These are phyloP conservation scores for Microsporum canis DNA, from an alignment of 2,329 filamentous ascomycete genomes.

Conservation along the genomic window DNA sequence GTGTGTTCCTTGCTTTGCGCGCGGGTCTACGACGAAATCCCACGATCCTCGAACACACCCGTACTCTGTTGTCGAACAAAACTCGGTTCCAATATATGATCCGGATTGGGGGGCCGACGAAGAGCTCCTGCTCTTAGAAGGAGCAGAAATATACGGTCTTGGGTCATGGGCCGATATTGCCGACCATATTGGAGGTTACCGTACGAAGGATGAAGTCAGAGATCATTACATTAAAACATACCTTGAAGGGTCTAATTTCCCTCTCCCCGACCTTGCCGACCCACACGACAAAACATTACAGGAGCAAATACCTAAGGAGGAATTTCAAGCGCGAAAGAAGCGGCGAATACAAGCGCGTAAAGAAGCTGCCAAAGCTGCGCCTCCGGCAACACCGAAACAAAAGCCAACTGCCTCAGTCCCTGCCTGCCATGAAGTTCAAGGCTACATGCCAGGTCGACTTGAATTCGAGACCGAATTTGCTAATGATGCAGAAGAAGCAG, in stretches of 20 bases:
- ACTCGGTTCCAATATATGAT: constrained; percentile 93
- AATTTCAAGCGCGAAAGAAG: constrained; percentile 90
- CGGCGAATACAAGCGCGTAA: constrained; percentile 83
- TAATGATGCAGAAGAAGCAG: constrained; percentile 95
- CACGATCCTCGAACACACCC: constrained; percentile 80
- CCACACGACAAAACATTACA: constrained; percentile 69
- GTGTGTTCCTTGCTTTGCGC: constrained; percentile 87
- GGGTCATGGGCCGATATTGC: constrained; percentile 97
- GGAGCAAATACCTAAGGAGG: constrained; percentile 71
- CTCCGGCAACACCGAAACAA: constrained; percentile 76
- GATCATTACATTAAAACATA: constrained; percentile 89
- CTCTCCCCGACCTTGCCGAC: constrained; percentile 74
- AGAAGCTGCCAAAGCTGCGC: constrained; percentile 71
- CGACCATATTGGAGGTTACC: constrained; percentile 92
- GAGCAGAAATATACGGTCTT: constrained; percentile 88
- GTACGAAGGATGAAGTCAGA: constrained; percentile 87
- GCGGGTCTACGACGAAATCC: constrained; percentile 65
- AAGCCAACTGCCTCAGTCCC: constrained; percentile 94
- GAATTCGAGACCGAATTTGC: constrained; percentile 97
- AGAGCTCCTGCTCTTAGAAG: constrained; percentile 83
- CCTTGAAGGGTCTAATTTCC: constrained; percentile 71
- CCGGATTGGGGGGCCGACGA: constrained; percentile 95
- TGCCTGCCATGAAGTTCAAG: constrained; percentile 93
- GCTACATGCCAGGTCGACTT: constrained; percentile 93
- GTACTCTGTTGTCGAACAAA: constrained; percentile 92